These are phyloP conservation scores for Populus simonii DNA, from an alignment of 345 rosid species.

Conservation along the genomic window DNA sequence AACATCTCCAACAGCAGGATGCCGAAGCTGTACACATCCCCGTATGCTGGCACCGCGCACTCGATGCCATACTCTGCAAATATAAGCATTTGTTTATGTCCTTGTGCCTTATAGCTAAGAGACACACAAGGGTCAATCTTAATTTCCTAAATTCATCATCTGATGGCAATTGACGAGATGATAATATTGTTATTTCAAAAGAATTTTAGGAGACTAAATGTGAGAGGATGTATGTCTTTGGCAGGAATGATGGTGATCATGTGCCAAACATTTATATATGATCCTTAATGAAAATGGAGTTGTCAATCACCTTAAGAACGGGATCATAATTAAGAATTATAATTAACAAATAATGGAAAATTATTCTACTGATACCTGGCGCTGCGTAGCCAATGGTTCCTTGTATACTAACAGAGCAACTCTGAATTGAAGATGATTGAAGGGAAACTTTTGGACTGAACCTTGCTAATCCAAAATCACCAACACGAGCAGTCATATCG, in stretches of 20 bases:
- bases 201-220: too few relatives aligned
- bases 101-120: too few relatives aligned
- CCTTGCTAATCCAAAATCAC: conserved; percentile 21
- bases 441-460: not conserved
- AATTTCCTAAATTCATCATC: too few relatives aligned
- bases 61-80: not conserved
- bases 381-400: conserved; percentile 11
- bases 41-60: not conserved
- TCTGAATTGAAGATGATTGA: not conserved
- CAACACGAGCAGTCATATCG: conserved; percentile 15
- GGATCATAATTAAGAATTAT: not conserved
- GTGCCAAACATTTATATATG: not conserved
- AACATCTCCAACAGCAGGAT: conserved; percentile 32
- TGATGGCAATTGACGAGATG: too few relatives aligned
- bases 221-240: too few relatives aligned
- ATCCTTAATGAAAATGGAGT: not conserved
- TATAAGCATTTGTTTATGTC: too few relatives aligned
- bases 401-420: not conserved
- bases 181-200: too few relatives aligned
- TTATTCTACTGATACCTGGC: conserved; percentile 1
- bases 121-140: too few relatives aligned
- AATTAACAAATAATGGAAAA: not conserved
- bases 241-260: not conserved
- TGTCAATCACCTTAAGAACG: too few relatives aligned
- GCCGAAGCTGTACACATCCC: conserved; percentile 35